Evolutionary conservation across 1,284 basidiomycete species (phyloP).

Genomic region (Trametes sp.): DNA sequence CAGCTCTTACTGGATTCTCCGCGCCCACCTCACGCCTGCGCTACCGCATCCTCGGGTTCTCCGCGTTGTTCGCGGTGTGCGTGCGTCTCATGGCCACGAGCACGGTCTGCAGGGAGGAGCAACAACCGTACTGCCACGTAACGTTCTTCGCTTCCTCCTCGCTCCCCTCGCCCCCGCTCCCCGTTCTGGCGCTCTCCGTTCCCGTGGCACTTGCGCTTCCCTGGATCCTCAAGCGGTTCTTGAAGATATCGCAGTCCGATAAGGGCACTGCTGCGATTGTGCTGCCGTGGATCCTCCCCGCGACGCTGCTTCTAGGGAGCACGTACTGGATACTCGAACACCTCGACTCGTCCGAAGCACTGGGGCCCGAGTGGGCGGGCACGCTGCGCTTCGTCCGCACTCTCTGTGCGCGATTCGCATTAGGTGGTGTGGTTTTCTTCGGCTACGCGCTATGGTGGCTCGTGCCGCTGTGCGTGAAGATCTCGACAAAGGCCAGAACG

Average conservation of each 20-base stretch:
- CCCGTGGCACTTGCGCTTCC: conserved; percentile 69
- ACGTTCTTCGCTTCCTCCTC: conserved; percentile 86
- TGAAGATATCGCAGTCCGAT: conserved; percentile 77
- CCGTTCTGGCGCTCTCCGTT: conserved; percentile 62
- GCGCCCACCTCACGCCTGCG: conserved; percentile 77
- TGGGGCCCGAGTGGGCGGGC: conserved; percentile 50
- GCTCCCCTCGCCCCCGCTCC: conserved; percentile 65
- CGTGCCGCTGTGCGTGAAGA: conserved; percentile 75
- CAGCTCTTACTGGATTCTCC: conserved; percentile 64
- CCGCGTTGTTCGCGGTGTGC: conserved; percentile 70
- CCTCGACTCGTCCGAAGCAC: conserved; percentile 62
- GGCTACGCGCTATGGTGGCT: conserved; percentile 74
- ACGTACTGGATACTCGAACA: conserved; percentile 85
- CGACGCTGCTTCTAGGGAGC: conserved; percentile 64
- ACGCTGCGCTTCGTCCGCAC: conserved; percentile 63
- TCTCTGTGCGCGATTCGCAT: conserved; percentile 64
- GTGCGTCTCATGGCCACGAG: conserved; percentile 78
- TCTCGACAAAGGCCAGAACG: conserved; percentile 46
- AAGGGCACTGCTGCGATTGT: conserved; percentile 73
- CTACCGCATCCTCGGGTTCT: conserved; percentile 79
- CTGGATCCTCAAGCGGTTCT: conserved; percentile 59
- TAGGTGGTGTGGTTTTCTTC: conserved; percentile 58
- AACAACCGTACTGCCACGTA: conserved; percentile 86
- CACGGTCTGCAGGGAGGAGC: conserved; percentile 95
- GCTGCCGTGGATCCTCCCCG: conserved; percentile 65